A percentile compares a stretch with the other conserved stretches of the same genome.
phyloP scores from a whole-genome alignment of 1,284 basidiomycete genomes.

The Sparassis latifolia region DNA sequence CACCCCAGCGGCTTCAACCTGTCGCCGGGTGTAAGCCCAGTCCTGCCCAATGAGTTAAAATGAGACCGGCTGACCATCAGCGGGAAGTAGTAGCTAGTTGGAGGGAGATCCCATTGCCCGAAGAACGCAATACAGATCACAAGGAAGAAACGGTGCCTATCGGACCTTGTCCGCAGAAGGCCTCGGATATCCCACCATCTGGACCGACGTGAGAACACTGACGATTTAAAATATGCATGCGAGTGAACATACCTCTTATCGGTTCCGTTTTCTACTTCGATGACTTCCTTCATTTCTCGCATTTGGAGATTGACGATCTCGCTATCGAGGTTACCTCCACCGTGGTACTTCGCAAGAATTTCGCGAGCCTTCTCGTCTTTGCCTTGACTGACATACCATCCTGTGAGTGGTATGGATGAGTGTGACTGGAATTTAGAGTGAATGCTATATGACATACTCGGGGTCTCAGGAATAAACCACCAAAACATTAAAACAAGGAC shows the following conservation, averaged over 20 bases:
- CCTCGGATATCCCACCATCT: constrained; percentile 34
- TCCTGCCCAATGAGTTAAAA: background rate
- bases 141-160: constrained; percentile 18
- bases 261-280: constrained; percentile 30
- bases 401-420: constrained; percentile 6
- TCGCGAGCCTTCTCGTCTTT: constrained; percentile 18
- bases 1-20: constrained; percentile 14
- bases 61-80: constrained; percentile 10
- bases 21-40: background rate
- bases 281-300: constrained; percentile 37
- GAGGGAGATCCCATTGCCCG: constrained; percentile 17
- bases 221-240: background rate
- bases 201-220: background rate
- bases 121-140: constrained; percentile 19
- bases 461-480: constrained; percentile 19
- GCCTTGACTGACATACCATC: constrained; percentile 22
- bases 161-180: constrained; percentile 15
- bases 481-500: constrained; percentile 15
- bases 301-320: constrained; percentile 31
- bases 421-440: background rate
- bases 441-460: constrained; percentile 14
- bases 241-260: constrained; percentile 30
- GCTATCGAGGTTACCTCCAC: constrained; percentile 19
- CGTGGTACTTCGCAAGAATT: constrained; percentile 22
- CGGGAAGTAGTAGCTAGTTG: constrained; percentile 19